A percentile compares a stretch with the other conserved stretches of the same genome.
These are phyloP conservation scores for Wallacemonas sp. DNA, from an alignment of 208 protist species.

Conservation along the genomic window DNA sequence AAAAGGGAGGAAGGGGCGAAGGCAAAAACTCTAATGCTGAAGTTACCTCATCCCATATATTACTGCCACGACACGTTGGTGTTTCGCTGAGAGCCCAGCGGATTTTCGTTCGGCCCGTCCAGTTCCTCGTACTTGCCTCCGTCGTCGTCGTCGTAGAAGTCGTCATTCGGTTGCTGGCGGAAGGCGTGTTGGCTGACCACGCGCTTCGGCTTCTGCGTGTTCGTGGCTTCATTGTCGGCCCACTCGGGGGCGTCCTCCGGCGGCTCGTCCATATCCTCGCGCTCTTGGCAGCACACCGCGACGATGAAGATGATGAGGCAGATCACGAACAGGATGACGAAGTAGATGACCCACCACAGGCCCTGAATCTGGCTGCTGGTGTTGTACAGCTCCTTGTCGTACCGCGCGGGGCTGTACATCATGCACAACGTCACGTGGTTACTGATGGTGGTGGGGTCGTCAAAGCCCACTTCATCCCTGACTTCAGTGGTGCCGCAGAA, in stretches of 20 bases:
- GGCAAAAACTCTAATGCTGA: background rate
- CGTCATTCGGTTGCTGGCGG: constrained; percentile 14
- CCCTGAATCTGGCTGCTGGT: constrained; percentile 20
- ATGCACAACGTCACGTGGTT: constrained; percentile 34
- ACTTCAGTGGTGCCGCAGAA: background rate
- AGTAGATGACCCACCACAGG: constrained; percentile 41
- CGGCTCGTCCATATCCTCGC: constrained; percentile 55
- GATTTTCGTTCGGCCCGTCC: background rate
- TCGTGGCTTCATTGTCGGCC: constrained; percentile 29
- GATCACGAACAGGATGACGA: constrained; percentile 28
- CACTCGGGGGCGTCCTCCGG: constrained; percentile 51
- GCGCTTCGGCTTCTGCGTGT: constrained; percentile 25
- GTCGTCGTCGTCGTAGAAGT: background rate
- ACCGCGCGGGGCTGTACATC: constrained; percentile 23
- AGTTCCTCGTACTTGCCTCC: constrained; percentile 8
- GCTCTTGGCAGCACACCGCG: constrained; percentile 37
- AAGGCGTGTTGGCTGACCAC: constrained; percentile 41
- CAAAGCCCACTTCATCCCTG: background rate
- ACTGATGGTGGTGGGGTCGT: background rate
- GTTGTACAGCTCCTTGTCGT: constrained; percentile 23
- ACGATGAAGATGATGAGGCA: constrained; percentile 31
- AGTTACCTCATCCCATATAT: background rate
- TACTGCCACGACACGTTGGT: constrained; percentile 8
- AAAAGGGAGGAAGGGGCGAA: constrained; percentile 14
- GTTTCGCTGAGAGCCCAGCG: background rate